phyloP scores from a whole-genome alignment of 495 filamentous ascomycete species.

The Daldinia vernicosa region DNA sequence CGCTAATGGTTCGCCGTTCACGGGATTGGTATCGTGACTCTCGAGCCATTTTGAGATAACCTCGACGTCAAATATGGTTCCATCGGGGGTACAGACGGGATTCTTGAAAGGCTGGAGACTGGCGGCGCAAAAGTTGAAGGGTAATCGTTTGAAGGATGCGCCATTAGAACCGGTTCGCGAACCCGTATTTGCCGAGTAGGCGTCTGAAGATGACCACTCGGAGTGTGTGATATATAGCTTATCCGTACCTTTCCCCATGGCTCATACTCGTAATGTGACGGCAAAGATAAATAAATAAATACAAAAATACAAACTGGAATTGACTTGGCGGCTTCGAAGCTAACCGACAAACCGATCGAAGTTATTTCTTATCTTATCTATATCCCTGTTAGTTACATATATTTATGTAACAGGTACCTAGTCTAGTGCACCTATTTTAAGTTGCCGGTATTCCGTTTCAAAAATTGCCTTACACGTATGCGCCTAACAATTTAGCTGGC shows the following conservation, averaged over 20 bases:
- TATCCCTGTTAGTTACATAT: conserved; percentile 1
- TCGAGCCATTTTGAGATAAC: conserved; percentile 92
- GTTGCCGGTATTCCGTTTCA: neutral
- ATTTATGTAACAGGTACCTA: conserved; percentile 5
- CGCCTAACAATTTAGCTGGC: conserved; percentile 1
- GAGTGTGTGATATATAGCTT: conserved; percentile 95
- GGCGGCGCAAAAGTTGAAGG: conserved; percentile 98
- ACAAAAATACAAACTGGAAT: neutral
- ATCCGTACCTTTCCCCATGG: conserved; percentile 66
- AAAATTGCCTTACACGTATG: conserved; percentile 11
- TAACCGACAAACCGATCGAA: conserved; percentile 9
- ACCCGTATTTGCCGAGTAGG: conserved; percentile 77
- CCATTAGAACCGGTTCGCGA: conserved; percentile 59
- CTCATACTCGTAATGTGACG: conserved; percentile 16
- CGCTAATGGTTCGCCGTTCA: conserved; percentile 80
- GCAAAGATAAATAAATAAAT: neutral
- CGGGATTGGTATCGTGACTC: conserved; percentile 89
- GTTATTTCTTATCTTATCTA: conserved; percentile 38
- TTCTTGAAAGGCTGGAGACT: conserved; percentile 91
- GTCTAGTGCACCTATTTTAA: neutral
- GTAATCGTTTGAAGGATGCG: conserved; percentile 83
- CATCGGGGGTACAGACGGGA: conserved; percentile 81
- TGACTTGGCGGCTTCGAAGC: neutral
- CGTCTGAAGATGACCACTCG: conserved; percentile 93
- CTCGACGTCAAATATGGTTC: conserved; percentile 86